Conservation (phyloP, 106 monocot species). For the Dendrobium officinale region DNA sequence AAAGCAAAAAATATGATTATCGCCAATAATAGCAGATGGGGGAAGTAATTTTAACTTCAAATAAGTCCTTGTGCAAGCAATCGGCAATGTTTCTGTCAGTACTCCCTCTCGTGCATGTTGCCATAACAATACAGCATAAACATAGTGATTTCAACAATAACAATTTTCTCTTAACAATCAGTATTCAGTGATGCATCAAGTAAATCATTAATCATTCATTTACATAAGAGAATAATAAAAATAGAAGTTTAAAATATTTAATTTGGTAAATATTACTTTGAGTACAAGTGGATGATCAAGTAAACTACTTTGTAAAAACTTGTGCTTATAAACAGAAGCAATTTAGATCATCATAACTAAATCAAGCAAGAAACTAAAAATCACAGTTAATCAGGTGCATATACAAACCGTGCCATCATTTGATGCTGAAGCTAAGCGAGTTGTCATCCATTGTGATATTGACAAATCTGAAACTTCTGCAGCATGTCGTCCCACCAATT, state of each 20-base stretch:
- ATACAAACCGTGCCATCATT: conserved; percentile 90
- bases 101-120: not conserved
- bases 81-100: not conserved
- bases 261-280: not conserved
- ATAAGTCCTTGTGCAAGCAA: not conserved
- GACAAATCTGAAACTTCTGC: conserved; percentile 89
- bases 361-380: not conserved
- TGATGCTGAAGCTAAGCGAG: conserved; percentile 87
- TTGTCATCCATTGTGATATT: conserved; percentile 98
- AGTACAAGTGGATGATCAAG: not conserved
- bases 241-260: not conserved
- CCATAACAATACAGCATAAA: not conserved
- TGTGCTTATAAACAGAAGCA: not conserved
- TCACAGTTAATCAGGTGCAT: not conserved
- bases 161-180: not conserved
- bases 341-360: not conserved
- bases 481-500: conserved; percentile 86
- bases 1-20: not conserved
- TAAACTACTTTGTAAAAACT: not conserved
- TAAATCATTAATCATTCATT: not conserved
- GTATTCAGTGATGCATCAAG: not conserved
- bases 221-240: not conserved
- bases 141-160: not conserved
- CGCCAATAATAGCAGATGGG: not conserved
- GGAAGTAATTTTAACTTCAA: not conserved